These are phyloP conservation scores for Exophiala viscosa DNA, from an alignment of 2,329 filamentous ascomycete genomes.

Conservation along the genomic window DNA sequence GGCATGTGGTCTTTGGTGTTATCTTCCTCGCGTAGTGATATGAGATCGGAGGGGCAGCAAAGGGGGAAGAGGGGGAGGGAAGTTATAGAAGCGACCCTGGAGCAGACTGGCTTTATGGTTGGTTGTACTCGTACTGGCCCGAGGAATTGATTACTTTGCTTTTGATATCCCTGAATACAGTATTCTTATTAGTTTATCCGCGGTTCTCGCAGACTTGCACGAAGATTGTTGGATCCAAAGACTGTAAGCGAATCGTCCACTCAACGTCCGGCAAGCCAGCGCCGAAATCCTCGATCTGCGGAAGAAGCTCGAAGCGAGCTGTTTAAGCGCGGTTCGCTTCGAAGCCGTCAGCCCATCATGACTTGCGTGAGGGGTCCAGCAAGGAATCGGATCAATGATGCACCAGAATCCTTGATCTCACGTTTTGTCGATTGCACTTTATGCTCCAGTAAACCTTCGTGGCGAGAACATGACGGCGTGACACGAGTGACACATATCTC, in stretches of 20 bases:
- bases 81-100: background rate
- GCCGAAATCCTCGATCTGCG: background rate
- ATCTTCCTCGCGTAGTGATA: background rate
- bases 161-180: conserved; percentile 1
- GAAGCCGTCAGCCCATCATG: conserved; percentile 1
- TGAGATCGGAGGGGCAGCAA: too few species aligned
- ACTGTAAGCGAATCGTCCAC: too few species aligned
- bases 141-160: background rate
- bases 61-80: conserved; percentile 6
- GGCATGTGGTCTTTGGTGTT: background rate
- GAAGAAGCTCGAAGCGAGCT: background rate
- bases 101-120: background rate
- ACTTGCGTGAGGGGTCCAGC: background rate
- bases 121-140: background rate
- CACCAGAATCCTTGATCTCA: background rate
- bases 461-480: background rate
- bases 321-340: conserved; percentile 10
- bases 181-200: background rate
- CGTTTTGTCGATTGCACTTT: too few species aligned
- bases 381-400: background rate
- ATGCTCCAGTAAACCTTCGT: background rate
- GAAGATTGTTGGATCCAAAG: too few species aligned
- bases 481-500: background rate
- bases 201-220: too few species aligned
- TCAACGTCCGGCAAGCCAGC: too few species aligned